Base-by-base conservation (phyloP, 2,329 filamentous ascomycete genomes). In the Metarhizium anisopliae region DNA sequence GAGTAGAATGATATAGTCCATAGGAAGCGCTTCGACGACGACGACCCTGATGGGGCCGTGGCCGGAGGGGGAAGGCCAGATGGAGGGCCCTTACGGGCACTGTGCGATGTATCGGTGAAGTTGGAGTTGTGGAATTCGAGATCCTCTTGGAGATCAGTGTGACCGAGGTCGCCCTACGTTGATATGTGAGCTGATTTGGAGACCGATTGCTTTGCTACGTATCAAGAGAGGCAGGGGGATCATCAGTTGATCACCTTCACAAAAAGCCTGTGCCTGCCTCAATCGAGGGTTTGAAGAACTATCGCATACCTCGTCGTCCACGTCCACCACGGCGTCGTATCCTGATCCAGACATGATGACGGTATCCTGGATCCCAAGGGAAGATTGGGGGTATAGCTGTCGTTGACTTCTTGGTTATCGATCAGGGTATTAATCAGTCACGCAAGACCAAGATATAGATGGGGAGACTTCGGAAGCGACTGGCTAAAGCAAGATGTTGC, bases 101-200 rank as follows among this genome's bases (percentile, higher is more conserved):
- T 72, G 16, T 70, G 67, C 62, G 78, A 66, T 68, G 78, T 68
- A 56, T 84, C 84, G 66, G 85, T 83, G 72, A 95, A 95, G 77
- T 89, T 83, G 62, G 92, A 96, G 68, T 85, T 89, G 80, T 99
- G 94, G 77, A 99, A 99, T 81, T 97, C 94, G 70, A 99, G 91
- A 74, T 97, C 94, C 72, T 96, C 93, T 78, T 96, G 91, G 29
- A 99, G 87, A 72, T 99, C 94, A 56, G 94, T 99, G 75, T 96
- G 92, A 66, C 94, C 94, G 69, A 99, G 85, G 74, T 99, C 94
- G 67, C 93, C 93, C 92, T 97, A 70, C n/a, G 5, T 10, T 30
- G 25, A 16, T 16, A 30, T 16, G 25, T 49, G 3, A 49, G 45
- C 45, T 13, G 25, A 49, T 10, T 30, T n/a, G 25, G 18, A 29